These are phyloP conservation scores for Fistulifera pelliculosa DNA, from an alignment of 108 stramenopile species.

Conservation along the genomic window DNA sequence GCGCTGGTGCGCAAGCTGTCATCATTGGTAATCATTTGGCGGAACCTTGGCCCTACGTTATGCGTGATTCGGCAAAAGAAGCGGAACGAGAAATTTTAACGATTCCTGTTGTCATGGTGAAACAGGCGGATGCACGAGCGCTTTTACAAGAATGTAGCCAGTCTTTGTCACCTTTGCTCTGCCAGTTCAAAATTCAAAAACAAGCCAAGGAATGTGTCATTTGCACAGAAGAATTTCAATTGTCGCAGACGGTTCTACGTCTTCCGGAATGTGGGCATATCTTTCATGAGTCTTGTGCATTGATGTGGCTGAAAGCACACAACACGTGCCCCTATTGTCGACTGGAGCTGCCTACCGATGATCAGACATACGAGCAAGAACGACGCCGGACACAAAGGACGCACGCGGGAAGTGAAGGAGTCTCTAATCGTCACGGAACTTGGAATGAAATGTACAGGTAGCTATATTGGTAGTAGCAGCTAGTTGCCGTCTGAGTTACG, in stretches of 20 bases:
- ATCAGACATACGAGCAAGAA: conserved; percentile 66
- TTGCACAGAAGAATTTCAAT: conserved; percentile 47
- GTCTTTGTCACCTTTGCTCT: conserved; percentile 1
- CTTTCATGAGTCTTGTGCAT: conserved; percentile 76
- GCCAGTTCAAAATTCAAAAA: neutral
- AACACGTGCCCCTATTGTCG: conserved; percentile 84
- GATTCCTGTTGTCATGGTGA: conserved; percentile 76
- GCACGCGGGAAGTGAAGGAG: conserved; percentile 21
- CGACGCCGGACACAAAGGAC: conserved; percentile 34
- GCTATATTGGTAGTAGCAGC: no score
- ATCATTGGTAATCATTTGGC: conserved; percentile 43
- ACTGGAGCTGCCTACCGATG: conserved; percentile 75
- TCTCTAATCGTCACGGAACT: no score
- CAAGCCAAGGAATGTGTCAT: conserved; percentile 45
- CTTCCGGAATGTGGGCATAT: conserved; percentile 68
- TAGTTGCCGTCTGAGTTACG: no score
- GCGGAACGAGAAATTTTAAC: conserved; percentile 25
- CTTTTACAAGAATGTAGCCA: conserved; percentile 8
- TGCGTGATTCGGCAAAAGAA: conserved; percentile 69
- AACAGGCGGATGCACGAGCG: conserved; percentile 36
- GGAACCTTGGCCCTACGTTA: conserved; percentile 71
- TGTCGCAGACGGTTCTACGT: conserved; percentile 47
- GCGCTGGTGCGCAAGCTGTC: conserved; percentile 63
- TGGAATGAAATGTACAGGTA: no score
- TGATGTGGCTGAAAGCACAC: conserved; percentile 63